phyloP scores from a whole-genome alignment of 345 rosid genomes.

The Eucalyptus fibrosa region DNA sequence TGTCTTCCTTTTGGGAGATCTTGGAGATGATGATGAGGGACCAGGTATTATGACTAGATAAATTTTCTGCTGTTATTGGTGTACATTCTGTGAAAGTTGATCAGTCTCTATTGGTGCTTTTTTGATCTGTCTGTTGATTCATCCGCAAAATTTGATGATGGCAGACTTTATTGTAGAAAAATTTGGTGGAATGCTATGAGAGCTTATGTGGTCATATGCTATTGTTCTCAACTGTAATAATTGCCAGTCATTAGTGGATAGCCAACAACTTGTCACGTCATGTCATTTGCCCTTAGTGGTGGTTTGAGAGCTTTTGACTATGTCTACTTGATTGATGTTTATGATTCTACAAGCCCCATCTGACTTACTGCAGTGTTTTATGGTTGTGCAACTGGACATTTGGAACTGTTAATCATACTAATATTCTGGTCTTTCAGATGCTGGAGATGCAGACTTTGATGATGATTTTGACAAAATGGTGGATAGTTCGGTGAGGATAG shows the following conservation, averaged over 20 bases:
- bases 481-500: constrained; percentile 31
- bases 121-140: not conserved
- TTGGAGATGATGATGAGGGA: constrained; percentile 49
- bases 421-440: constrained; percentile 18
- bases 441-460: constrained; percentile 20
- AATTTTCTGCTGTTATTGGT: not conserved
- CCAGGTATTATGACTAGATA: constrained; percentile 14
- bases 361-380: not conserved
- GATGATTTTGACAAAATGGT: constrained; percentile 43
- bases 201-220: not conserved
- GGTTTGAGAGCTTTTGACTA: not conserved
- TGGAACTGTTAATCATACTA: not conserved
- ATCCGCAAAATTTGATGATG: not conserved
- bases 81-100: not conserved
- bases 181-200: not conserved
- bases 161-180: not conserved
- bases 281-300: not conserved
- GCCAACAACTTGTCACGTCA: not conserved
- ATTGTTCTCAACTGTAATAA: not conserved
- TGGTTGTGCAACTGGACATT: not conserved
- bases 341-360: not conserved
- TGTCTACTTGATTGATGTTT: not conserved
- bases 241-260: not conserved
- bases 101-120: not conserved
- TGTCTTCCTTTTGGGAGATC: constrained; percentile 44